Evolutionary conservation across 768 basidiomycete species (phyloP).

Genomic region (Tricholoma sp.): DNA sequence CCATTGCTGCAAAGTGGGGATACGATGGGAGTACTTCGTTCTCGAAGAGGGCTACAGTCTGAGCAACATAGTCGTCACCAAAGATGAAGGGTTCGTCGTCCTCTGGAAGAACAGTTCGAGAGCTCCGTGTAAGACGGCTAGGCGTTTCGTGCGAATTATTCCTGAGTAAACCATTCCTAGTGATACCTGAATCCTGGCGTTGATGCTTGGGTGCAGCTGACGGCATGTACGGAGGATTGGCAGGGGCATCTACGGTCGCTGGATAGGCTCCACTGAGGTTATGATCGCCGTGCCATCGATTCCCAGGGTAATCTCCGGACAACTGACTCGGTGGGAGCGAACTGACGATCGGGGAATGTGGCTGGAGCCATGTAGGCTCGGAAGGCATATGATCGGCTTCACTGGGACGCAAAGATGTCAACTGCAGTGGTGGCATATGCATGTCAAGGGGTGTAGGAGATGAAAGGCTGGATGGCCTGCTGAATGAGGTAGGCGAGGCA

Average conservation of each 20-base stretch:
- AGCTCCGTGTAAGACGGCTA: background rate
- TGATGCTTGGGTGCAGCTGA: background rate
- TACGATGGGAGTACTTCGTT: conserved; percentile 30
- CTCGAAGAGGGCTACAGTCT: conserved; percentile 27
- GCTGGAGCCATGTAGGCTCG: conserved; percentile 5
- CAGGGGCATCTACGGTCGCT: background rate
- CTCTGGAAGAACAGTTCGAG: conserved; percentile 13
- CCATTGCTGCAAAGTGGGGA: conserved; percentile 22
- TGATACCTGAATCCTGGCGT: background rate
- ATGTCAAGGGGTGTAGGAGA: conserved; percentile 13
- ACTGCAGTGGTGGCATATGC: conserved; percentile 6
- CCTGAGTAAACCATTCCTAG: background rate
- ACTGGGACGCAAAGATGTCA: conserved; percentile 2
- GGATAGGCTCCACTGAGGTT: background rate
- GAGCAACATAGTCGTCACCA: conserved; percentile 29
- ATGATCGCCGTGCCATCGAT: conserved; percentile 3
- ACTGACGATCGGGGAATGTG: conserved; percentile 2
- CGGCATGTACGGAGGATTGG: background rate
- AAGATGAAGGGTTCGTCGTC: conserved; percentile 34
- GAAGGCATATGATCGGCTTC: conserved; percentile 3
- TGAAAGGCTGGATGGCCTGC: conserved; percentile 9
- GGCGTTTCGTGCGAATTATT: background rate
- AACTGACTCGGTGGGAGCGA: conserved; percentile 5
- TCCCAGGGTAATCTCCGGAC: conserved; percentile 1
- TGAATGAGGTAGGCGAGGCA: conserved; percentile 13